Conservation (phyloP, 148 eudicot genomes). For the Chenopodium album region DNA sequence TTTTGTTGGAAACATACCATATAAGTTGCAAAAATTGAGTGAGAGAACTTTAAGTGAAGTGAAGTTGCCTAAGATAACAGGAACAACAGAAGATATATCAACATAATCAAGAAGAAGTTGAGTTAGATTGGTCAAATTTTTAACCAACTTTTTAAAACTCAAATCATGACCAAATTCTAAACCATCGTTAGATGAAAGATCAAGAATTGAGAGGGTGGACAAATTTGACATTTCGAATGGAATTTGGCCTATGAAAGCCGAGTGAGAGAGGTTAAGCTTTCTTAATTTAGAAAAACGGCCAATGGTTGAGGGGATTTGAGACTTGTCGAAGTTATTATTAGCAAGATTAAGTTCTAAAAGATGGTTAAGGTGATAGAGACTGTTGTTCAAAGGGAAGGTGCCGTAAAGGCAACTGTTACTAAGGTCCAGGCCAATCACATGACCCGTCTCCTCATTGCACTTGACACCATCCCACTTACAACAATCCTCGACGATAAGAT, state of each 20-base stretch:
- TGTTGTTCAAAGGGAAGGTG: conserved; percentile 8
- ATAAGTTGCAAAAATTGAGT: background rate
- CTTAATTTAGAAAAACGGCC: conserved; percentile 12
- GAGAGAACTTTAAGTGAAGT: conserved; percentile 10
- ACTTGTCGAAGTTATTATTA: conserved; percentile 26
- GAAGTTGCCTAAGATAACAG: conserved; percentile 17
- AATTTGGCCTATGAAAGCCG: conserved; percentile 31
- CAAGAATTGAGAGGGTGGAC: conserved; percentile 19
- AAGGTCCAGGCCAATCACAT: conserved; percentile 37
- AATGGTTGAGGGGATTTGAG: conserved; percentile 28
- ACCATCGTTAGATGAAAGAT: conserved; percentile 6
- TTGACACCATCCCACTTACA: conserved; percentile 44
- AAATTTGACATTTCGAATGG: conserved; percentile 25
- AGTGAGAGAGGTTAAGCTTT: conserved; percentile 29
- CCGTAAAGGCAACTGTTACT: conserved; percentile 35
- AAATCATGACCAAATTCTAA: background rate
- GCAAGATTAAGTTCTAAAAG: conserved; percentile 35
- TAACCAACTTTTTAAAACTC: background rate
- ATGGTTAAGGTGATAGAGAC: conserved; percentile 29
- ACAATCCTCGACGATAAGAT: conserved; percentile 9
- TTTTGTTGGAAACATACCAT: too few relatives aligned
- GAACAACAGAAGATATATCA: conserved; percentile 28
- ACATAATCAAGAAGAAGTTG: conserved; percentile 6
- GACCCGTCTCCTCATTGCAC: conserved; percentile 29
- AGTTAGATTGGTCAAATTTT: conserved; percentile 3